Percentiles rank a stretch among this genome's conserved stretches.
phyloP scores from a whole-genome alignment of 805 yeast species.

The Nadsonia fulvescens region DNA sequence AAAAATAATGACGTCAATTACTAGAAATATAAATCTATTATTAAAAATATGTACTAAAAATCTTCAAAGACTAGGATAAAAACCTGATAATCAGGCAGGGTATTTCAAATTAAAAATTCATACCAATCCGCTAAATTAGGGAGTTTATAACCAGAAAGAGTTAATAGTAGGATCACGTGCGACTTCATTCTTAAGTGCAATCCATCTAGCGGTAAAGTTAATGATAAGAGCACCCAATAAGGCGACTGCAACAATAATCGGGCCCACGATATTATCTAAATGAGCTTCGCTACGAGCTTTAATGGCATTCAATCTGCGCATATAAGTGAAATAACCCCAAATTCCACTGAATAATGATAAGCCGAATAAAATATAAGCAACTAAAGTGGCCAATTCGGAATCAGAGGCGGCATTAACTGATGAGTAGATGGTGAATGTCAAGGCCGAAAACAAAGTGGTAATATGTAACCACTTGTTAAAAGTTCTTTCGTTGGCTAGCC shows the following conservation, averaged over 20 bases:
- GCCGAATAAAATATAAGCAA: constrained; percentile 68
- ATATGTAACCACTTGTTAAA: constrained; percentile 91
- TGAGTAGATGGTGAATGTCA: constrained; percentile 70
- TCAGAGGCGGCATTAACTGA: constrained; percentile 53
- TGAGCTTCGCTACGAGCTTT: constrained; percentile 71
- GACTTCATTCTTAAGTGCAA: constrained; percentile 14
- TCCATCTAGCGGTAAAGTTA: constrained; percentile 65
- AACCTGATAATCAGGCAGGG: no score
- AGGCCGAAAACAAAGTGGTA: constrained; percentile 62
- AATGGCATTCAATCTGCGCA: constrained; percentile 53
- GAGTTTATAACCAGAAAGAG: no score
- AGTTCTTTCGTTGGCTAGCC: constrained; percentile 97
- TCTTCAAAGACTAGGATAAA: no score
- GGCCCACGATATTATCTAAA: constrained; percentile 81
- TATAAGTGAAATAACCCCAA: constrained; percentile 78
- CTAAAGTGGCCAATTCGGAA: constrained; percentile 32
- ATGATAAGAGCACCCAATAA: constrained; percentile 46
- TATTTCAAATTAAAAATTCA: no score
- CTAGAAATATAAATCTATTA: no score
- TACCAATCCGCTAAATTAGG: no score
- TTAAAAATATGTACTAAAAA: no score
- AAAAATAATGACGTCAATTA: no score
- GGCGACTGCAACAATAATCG: constrained; percentile 57
- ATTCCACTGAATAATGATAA: constrained; percentile 67
- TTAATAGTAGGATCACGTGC: no score